Percentiles rank a stretch among this genome's conserved stretches.
Evolutionary conservation across 176 grass and related monocot genomes (phyloP).

Genomic region (Oryza officinalis): DNA sequence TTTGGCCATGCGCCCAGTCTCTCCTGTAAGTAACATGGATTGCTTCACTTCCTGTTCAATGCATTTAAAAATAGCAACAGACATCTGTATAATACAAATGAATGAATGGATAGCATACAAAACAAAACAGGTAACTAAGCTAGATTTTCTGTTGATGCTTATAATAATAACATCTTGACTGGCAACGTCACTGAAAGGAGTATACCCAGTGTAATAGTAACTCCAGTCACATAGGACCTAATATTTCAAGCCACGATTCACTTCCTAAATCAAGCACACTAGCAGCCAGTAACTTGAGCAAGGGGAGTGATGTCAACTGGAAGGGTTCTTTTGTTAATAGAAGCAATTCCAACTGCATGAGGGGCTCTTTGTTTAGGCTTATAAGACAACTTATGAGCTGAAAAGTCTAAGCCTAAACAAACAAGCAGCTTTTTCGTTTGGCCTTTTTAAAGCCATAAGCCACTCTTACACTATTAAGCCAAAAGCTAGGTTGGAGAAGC

Average conservation of each 20-base stretch:
- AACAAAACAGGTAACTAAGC: slow-evolving; percentile 43
- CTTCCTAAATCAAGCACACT: slow-evolving; percentile 32
- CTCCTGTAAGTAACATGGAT: slow-evolving; percentile 40
- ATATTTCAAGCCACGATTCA: slow-evolving; percentile 28
- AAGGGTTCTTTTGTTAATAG: slow-evolving; percentile 46
- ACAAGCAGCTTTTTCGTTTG: no score
- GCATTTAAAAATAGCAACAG: slow-evolving; percentile 38
- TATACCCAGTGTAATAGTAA: slow-evolving; percentile 45
- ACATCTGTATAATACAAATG: slow-evolving; percentile 22
- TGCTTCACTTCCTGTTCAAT: slow-evolving; percentile 24
- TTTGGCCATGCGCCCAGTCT: slow-evolving; percentile 29
- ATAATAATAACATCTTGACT: slow-evolving; percentile 31
- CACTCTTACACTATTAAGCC: no score
- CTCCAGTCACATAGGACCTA: slow-evolving; percentile 38
- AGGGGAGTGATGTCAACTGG: slow-evolving; percentile 37
- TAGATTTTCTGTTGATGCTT: slow-evolving; percentile 25
- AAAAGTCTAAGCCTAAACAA: no score
- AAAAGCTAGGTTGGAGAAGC: no score
- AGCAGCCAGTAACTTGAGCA: slow-evolving; percentile 32
- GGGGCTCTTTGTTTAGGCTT: slow-evolving; percentile 51
- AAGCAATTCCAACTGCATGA: slow-evolving; percentile 40
- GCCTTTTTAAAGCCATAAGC: no score
- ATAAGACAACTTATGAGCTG: no score
- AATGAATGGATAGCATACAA: slow-evolving; percentile 35
- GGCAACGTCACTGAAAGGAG: slow-evolving; percentile 35